Evolutionary conservation across 2,329 filamentous ascomycete genomes (phyloP).

Genomic region (Pestalotiopsis fici): DNA sequence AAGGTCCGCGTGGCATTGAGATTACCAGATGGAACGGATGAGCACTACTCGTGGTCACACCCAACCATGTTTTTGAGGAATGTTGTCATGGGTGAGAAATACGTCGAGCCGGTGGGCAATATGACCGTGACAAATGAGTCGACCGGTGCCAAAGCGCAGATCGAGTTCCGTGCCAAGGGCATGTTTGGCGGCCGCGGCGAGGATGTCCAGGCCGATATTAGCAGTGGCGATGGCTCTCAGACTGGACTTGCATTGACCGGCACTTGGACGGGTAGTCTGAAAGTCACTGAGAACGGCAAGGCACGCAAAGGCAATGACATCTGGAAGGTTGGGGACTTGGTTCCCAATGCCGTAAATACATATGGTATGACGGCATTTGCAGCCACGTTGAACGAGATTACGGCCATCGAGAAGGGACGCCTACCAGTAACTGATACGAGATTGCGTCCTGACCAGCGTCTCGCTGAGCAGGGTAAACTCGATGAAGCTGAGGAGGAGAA

Average conservation of each 20-base stretch:
- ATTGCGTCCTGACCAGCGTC: slow-evolving; percentile 83
- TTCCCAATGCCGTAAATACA: slow-evolving; percentile 75
- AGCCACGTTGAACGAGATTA: slow-evolving; percentile 84
- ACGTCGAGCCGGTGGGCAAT: slow-evolving; percentile 89
- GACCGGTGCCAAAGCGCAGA: slow-evolving; percentile 78
- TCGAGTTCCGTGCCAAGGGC: slow-evolving; percentile 90
- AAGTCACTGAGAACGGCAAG: slow-evolving; percentile 64
- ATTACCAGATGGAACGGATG: slow-evolving; percentile 66
- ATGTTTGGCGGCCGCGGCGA: slow-evolving; percentile 97
- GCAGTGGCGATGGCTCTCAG: slow-evolving; percentile 64
- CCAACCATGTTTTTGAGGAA: slow-evolving; percentile 93
- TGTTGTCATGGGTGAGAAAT: slow-evolving; percentile 97
- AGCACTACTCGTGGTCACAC: slow-evolving; percentile 85
- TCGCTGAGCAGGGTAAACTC: slow-evolving; percentile 78
- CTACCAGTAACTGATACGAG: slow-evolving; percentile 82
- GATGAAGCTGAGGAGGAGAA: slow-evolving; percentile 86
- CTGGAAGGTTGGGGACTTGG: slow-evolving; percentile 78
- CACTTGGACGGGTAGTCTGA: slow-evolving; percentile 80
- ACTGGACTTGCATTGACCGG: slow-evolving; percentile 71
- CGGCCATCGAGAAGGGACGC: slow-evolving; percentile 71
- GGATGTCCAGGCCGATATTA: slow-evolving; percentile 78
- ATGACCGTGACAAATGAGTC: slow-evolving; percentile 87
- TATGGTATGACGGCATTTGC: slow-evolving; percentile 92
- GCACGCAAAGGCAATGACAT: slow-evolving; percentile 62
- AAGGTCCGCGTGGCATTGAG: slow-evolving; percentile 76